Percentiles rank a stretch among this genome's conserved stretches.
Evolutionary conservation across 305 asterid species (phyloP).

Genomic region (Fraxinus dipetala): DNA sequence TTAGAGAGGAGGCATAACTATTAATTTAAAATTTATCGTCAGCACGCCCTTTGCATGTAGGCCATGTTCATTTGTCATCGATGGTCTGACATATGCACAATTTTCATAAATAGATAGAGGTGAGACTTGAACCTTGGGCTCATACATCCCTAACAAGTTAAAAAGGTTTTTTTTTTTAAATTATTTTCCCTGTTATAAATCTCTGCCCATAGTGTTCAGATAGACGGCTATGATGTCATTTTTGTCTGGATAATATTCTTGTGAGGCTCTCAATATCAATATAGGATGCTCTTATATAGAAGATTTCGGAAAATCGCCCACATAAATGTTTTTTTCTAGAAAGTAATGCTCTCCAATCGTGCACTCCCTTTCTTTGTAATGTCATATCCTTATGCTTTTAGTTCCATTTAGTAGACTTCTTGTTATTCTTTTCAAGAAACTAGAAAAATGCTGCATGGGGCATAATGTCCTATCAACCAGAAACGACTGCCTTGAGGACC

Average conservation of each 20-base stretch:
- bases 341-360: not conserved
- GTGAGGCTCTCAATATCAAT: not conserved
- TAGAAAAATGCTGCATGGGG: not conserved
- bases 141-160: not conserved
- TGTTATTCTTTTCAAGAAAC: not conserved
- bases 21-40: not conserved
- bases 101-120: not conserved
- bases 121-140: not conserved
- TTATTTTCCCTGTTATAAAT: not conserved
- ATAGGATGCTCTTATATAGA: not conserved
- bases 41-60: not conserved
- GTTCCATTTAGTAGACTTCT: not conserved
- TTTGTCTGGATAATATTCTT: not conserved
- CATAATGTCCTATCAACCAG: not conserved
- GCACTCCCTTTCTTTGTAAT: not conserved
- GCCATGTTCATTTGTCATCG: not conserved
- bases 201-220: not conserved
- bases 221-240: not conserved
- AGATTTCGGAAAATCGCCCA: not conserved
- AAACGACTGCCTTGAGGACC: not conserved
- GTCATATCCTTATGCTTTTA: not conserved
- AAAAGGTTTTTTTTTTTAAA: not conserved
- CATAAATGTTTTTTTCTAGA: not conserved
- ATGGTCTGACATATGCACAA: not conserved
- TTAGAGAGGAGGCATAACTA: not conserved